phyloP scores from a whole-genome alignment of 148 eudicot species.

The Rhododendron mucronatum region DNA sequence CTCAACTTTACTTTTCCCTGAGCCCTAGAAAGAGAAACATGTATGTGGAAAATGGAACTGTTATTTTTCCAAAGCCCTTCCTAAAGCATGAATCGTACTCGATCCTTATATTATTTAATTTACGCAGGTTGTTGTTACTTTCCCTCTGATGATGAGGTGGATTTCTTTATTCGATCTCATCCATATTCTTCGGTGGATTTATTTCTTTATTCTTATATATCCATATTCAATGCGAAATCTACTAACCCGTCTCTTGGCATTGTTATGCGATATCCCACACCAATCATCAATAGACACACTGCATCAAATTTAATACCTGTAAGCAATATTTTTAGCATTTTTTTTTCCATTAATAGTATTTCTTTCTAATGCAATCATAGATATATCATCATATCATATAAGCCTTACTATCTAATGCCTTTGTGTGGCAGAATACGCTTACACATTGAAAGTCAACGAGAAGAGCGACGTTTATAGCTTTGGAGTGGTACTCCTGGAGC shows the following conservation, averaged over 20 bases:
- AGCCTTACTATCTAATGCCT: not conserved
- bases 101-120: not conserved
- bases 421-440: conserved; percentile 43
- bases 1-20: conserved; percentile 19
- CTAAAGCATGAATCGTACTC: not conserved
- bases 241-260: not conserved
- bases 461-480: conserved; percentile 63
- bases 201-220: not conserved
- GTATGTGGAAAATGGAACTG: not conserved
- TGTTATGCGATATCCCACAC: not conserved
- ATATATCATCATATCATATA: not conserved
- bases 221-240: not conserved
- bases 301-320: not conserved
- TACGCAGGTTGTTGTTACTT: not conserved
- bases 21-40: conserved; percentile 11
- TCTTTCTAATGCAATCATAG: not conserved
- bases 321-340: not conserved
- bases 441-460: conserved; percentile 56
- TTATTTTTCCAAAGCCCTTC: not conserved
- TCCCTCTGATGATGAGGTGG: not conserved
- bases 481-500: conserved; percentile 54
- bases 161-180: no score
- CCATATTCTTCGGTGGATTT: not conserved
- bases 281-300: not conserved
- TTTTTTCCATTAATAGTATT: not conserved